Evolutionary conservation across 129 eudicot species (phyloP).

Genomic region (Kitagawia praeruptora): DNA sequence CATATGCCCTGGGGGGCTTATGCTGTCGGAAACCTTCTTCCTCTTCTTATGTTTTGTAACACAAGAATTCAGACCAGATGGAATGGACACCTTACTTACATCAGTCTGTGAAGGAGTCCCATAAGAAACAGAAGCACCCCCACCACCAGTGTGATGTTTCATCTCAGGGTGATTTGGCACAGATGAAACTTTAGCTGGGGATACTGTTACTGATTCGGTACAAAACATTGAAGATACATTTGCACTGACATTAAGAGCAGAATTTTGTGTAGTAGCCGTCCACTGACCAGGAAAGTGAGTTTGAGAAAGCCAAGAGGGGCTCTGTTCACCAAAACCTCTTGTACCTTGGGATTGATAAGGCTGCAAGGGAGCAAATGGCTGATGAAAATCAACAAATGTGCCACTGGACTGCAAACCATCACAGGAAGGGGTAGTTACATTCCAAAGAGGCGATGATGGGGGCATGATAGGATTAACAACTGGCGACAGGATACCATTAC

Average conservation of each 20-base stretch:
- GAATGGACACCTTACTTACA: conserved; percentile 16
- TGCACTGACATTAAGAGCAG: conserved; percentile 38
- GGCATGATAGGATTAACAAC: conserved; percentile 54
- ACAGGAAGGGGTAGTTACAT: conserved; percentile 45
- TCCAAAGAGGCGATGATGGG: conserved; percentile 87
- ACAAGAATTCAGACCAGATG: conserved; percentile 34
- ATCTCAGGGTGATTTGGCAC: conserved; percentile 19
- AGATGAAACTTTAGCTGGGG: conserved; percentile 50
- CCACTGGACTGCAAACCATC: conserved; percentile 27
- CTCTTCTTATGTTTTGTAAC: conserved; percentile 67
- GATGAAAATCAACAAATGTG: conserved; percentile 40
- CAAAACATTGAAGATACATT: conserved; percentile 35
- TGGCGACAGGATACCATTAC: conserved; percentile 39
- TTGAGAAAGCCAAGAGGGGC: conserved; percentile 74
- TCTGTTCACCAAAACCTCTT: conserved; percentile 40
- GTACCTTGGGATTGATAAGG: conserved; percentile 49
- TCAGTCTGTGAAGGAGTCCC: conserved; percentile 26
- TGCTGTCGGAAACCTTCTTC: conserved; percentile 44
- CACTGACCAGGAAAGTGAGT: conserved; percentile 62
- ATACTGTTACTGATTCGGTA: conserved; percentile 55
- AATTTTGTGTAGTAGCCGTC: conserved; percentile 62
- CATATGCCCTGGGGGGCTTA: conserved; percentile 22
- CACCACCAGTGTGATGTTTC: conserved; percentile 32
- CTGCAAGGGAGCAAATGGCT: conserved; percentile 51
- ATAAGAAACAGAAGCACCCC: conserved; percentile 19